Conservation (phyloP, 1,284 basidiomycete species). For the Fomitopsis betulina region DNA sequence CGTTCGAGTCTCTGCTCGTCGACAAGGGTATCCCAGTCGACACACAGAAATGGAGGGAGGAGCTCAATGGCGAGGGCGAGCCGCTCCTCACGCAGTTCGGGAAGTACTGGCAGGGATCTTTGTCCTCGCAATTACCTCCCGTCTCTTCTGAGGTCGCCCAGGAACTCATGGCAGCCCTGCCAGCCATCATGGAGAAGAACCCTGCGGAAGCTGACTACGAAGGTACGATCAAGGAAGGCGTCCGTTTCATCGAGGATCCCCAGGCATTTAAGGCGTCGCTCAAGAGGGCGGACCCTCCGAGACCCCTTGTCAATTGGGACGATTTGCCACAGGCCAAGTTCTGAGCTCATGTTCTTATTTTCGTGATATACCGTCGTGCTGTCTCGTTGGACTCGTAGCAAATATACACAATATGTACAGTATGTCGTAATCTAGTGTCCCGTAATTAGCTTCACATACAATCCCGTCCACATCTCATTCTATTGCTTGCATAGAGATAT, state of each 20-base stretch:
- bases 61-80: constrained; percentile 41
- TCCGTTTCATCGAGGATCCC: constrained; percentile 66
- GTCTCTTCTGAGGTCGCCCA: constrained; percentile 38
- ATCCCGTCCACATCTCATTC: neutral
- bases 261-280: constrained; percentile 68
- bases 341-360: constrained; percentile 20
- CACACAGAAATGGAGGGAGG: constrained; percentile 39
- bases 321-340: constrained; percentile 55
- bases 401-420: neutral
- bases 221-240: constrained; percentile 43
- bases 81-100: constrained; percentile 47
- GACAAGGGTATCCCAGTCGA: constrained; percentile 50
- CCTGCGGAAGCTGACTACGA: constrained; percentile 48
- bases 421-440: neutral
- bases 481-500: neutral
- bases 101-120: constrained; percentile 50
- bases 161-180: constrained; percentile 47
- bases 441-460: neutral
- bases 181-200: constrained; percentile 47
- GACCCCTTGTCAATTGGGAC: constrained; percentile 61
- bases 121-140: constrained; percentile 35
- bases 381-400: neutral
- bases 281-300: constrained; percentile 44
- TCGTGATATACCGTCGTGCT: neutral
- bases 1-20: constrained; percentile 55